phyloP scores from a whole-genome alignment of 805 yeast species.

The Saturnispora diversa region DNA sequence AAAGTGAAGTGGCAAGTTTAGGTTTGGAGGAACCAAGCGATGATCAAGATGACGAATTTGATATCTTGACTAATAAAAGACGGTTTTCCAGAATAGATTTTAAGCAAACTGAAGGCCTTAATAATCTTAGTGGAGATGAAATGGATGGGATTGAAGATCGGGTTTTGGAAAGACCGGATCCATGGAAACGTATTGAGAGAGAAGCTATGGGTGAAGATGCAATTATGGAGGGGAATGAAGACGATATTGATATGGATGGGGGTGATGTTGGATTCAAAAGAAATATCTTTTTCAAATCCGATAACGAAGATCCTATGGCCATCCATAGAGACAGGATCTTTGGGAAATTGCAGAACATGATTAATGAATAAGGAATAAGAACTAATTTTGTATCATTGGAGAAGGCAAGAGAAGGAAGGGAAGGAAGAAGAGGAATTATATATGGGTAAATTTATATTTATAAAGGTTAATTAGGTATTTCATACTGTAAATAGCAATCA shows the following conservation, averaged over 20 bases:
- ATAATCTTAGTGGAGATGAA: constrained; percentile 19
- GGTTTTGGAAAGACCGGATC: constrained; percentile 12
- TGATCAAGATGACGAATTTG: constrained; percentile 33
- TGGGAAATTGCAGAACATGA: constrained; percentile 48
- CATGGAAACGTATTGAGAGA: constrained; percentile 8
- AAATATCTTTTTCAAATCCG: constrained; percentile 48
- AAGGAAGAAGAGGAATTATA: too few relatives aligned
- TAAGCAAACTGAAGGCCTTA: constrained; percentile 25
- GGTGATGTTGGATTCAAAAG: constrained; percentile 28
- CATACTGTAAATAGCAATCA: too few relatives aligned
- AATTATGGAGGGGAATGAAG: too few relatives aligned
- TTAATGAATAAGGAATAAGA: constrained; percentile 30
- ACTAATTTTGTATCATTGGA: too few relatives aligned
- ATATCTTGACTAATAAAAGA: constrained; percentile 27
- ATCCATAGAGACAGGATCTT: constrained; percentile 57
- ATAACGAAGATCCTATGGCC: constrained; percentile 53
- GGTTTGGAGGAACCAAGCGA: constrained; percentile 29
- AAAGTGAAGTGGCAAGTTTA: constrained; percentile 23
- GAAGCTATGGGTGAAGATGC: constrained; percentile 12
- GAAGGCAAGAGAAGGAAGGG: too few relatives aligned
- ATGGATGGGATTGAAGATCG: constrained; percentile 30
- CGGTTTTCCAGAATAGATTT: constrained; percentile 26
- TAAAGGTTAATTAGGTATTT: too few relatives aligned
- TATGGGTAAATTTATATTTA: too few relatives aligned
- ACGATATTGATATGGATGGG: constrained; percentile 16